These are phyloP conservation scores for Celoporthe dispersa DNA, from an alignment of 2,329 filamentous ascomycete genomes.

Conservation along the genomic window DNA sequence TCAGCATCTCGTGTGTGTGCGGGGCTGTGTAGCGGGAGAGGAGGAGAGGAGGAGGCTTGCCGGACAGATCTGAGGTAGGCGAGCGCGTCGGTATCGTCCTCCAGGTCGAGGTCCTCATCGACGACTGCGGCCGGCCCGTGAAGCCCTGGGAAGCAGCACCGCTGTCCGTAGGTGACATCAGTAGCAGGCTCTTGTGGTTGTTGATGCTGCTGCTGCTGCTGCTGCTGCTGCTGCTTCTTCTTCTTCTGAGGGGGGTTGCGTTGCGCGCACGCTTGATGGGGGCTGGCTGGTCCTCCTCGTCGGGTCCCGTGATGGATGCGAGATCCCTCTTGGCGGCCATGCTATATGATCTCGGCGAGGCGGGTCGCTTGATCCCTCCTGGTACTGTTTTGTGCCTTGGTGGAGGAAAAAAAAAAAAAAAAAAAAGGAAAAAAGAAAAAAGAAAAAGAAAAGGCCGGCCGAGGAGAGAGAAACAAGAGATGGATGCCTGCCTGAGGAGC, in stretches of 20 bases:
- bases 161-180: constrained; percentile 72
- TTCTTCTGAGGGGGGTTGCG: constrained; percentile 12
- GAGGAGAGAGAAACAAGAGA: too few species aligned
- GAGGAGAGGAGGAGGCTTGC: constrained; percentile 50
- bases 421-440: too few species aligned
- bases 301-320: constrained; percentile 23
- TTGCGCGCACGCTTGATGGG: constrained; percentile 35
- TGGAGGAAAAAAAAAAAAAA: too few species aligned
- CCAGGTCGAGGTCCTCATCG: constrained; percentile 67
- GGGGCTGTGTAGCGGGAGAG: constrained; percentile 11
- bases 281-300: constrained; percentile 30
- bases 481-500: too few species aligned
- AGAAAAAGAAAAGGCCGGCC: too few species aligned
- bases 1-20: constrained; percentile 44
- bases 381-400: too few species aligned
- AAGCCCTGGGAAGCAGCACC: constrained; percentile 70
- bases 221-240: constrained; percentile 31
- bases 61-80: constrained; percentile 73
- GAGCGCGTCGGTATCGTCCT: constrained; percentile 69
- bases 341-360: background rate
- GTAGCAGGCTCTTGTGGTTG: constrained; percentile 46
- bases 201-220: constrained; percentile 32
- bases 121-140: constrained; percentile 50
- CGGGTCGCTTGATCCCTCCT: too few species aligned
- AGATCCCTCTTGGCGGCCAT: constrained; percentile 36